phyloP scores from a whole-genome alignment of 1,139 yeast genomes.

The Eremothecium gossypii region DNA sequence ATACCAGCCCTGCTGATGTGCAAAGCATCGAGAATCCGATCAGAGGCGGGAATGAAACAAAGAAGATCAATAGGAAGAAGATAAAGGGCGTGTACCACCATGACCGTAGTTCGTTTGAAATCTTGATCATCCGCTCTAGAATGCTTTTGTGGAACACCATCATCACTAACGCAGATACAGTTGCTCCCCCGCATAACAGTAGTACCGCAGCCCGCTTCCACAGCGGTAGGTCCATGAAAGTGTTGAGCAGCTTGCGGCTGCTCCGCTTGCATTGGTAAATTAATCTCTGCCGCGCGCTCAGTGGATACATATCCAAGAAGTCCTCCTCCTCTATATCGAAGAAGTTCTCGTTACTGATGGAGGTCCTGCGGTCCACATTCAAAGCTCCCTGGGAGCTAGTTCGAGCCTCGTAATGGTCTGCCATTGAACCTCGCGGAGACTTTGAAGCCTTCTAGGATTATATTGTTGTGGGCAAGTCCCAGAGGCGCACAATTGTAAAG shows the following conservation, averaged over 20 bases:
- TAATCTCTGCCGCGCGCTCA: slow-evolving; percentile 27
- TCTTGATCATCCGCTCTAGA: slow-evolving; percentile 35
- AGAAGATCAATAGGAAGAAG: slow-evolving; percentile 40
- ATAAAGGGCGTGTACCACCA: slow-evolving; percentile 42
- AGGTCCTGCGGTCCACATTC: slow-evolving; percentile 5
- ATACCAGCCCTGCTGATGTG: slow-evolving; percentile 69
- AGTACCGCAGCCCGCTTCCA: slow-evolving; percentile 19
- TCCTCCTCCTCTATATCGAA: slow-evolving; percentile 22
- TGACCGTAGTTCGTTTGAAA: slow-evolving; percentile 35
- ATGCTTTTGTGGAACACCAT: slow-evolving; percentile 43
- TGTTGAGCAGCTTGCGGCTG: slow-evolving; percentile 10
- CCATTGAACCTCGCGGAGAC: slow-evolving; percentile 5
- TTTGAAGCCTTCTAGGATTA: no score
- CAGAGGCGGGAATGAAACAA: slow-evolving; percentile 76
- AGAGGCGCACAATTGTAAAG: no score
- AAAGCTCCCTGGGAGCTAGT: slow-evolving; percentile 7
- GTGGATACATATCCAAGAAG: slow-evolving; percentile 26
- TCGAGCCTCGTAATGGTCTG: slow-evolving; percentile 13
- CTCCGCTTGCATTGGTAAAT: slow-evolving; percentile 16
- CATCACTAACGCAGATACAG: slow-evolving; percentile 28
- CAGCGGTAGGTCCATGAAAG: slow-evolving; percentile 15
- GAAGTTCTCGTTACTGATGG: slow-evolving; percentile 9
- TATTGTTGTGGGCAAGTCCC: no score
- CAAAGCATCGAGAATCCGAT: slow-evolving; percentile 71
- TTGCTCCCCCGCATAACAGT: slow-evolving; percentile 15